Base-by-base conservation (phyloP, 441 rosid species). In the Erodium trifolium region DNA sequence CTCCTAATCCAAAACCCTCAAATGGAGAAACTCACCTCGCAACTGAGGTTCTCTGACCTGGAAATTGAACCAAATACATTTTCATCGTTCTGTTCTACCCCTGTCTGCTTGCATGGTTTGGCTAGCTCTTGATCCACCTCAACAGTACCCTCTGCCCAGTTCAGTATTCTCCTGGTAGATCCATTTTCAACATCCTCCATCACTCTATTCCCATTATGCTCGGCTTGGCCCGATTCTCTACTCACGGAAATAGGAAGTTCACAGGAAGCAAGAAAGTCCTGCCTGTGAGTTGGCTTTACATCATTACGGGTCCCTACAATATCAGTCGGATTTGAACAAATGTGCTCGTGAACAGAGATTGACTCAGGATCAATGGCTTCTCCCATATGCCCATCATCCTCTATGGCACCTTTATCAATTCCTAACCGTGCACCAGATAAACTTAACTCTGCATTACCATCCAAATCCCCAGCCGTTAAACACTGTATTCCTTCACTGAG, bases 121-220 rank as follows among this genome's bases (percentile, higher is more conserved):
- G 73, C 75, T 67, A 78, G 72, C 14, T 77, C 85, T 47, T 37
- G 76, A 75, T 82, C 85, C 19, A 71, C 83, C 80, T 84, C 82
- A 70, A 73, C 71, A 37, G 43, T 75, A 69, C 51, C 76, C 18
- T 39, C 80, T 62, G 74, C 71, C 70, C 78, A 65, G 72, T 74
- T 73, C 41, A 72, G 66, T 29, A 66, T 63, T 71, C 65, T 73
- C 67, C 66, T 64, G 60, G 77, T 76, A 73, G 78, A 70, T 68
- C 70, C 78, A 10, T 19, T 71, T 37, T 62, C 55, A 11, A n/a
- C 55, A 47, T 47, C 71, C 71, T 39, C 71, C 67, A 68, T 71
- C 8, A 31, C 47, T 65, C 18, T 64, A 9, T 43, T 75, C 59
- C 71, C 77, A 57, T 77, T 81, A 68, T 57, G 59, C 16, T 39